Evolutionary conservation across 805 yeast genomes (phyloP), one percentile per base, ranked within the genome.

Genomic region (Tetrapisispora namnaoensis): DNA sequence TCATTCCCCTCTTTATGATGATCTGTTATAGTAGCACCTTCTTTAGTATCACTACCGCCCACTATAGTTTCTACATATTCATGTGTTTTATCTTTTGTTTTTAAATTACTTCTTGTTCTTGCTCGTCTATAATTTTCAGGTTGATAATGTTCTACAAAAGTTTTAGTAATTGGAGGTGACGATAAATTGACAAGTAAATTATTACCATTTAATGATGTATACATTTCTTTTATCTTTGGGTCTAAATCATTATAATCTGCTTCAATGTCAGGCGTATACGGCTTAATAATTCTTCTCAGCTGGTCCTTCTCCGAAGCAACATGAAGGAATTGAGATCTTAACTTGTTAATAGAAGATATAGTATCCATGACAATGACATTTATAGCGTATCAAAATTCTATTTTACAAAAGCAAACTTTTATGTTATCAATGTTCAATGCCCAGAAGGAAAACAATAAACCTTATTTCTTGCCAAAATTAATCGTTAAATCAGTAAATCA

Each of bases 101-200:
- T 42, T 30, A 20, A 20, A 37, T 39, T 37, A 36, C 44, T 45
- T 47, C 45, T 35, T 21, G 36, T 42, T 36, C 27, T 34, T 37
- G 28, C 21, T 18, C 24, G n/a, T 42, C 37, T 38, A 35, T 39
- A 49, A 16, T 35, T 30, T 27, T 38, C 27, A 20, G 43, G 17
- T 17, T 30, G 21, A 32, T 55, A 57, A 30, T 49, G 49, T 3
- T 58, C 60, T 56, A 60, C 55, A 30, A 50, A 55, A 41, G 53
- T 51, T 18, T 50, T 52, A 0, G 62, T 51, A 10, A 63, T 56
- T 0, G 69, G 68, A 3, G 68, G 68, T 3, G 69, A 65, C 36
- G 61, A 59, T 30, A 62, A 44, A 14, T 51, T 49, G 3, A 49
- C 48, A 10, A 63, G 37, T 34, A 59, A 35, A 48, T 53, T 52